phyloP scores from a whole-genome alignment of 1,139 yeast genomes.

The Suhomyces ambrosiae region DNA sequence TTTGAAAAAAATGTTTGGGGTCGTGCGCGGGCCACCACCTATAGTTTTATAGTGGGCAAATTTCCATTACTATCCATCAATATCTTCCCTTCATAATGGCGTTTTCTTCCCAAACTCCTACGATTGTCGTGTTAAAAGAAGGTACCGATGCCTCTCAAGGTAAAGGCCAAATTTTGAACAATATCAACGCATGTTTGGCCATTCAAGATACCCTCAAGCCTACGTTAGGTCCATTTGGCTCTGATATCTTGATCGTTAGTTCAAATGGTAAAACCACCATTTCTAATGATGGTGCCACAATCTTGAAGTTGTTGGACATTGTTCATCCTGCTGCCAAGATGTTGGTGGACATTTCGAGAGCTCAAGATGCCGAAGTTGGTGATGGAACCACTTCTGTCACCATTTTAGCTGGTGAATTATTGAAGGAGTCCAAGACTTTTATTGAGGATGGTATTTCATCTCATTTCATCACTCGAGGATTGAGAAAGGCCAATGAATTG shows the following conservation, averaged over 20 bases:
- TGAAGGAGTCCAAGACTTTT: constrained; percentile 85
- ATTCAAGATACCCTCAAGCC: constrained; percentile 94
- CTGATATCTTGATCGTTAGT: constrained; percentile 87
- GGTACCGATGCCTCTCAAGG: constrained; percentile 98
- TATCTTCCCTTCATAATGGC: constrained; percentile 52
- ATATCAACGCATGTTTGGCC: constrained; percentile 95
- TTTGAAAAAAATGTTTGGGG: constrained; percentile 7
- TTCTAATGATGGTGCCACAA: constrained; percentile 98
- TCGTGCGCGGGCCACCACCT: constrained; percentile 13
- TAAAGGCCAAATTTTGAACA: constrained; percentile 89
- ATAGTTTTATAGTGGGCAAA: too few relatives aligned
- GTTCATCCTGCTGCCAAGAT: constrained; percentile 98
- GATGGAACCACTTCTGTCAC: constrained; percentile 99
- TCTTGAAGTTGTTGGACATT: constrained; percentile 85
- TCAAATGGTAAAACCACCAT: constrained; percentile 87
- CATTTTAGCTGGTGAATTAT: constrained; percentile 88
- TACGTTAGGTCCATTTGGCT: constrained; percentile 95
- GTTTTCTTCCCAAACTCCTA: constrained; percentile 91
- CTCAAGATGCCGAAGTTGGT: constrained; percentile 99
- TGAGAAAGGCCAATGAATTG: constrained; percentile 75
- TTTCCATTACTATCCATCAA: not conserved
- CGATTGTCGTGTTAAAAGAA: constrained; percentile 94
- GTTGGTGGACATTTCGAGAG: constrained; percentile 89
- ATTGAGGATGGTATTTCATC: constrained; percentile 96
- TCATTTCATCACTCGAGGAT: constrained; percentile 85